These are phyloP conservation scores for Cokeromyces recurvatus DNA, from an alignment of 371 early-diverging fungal genomes.

Conservation along the genomic window DNA sequence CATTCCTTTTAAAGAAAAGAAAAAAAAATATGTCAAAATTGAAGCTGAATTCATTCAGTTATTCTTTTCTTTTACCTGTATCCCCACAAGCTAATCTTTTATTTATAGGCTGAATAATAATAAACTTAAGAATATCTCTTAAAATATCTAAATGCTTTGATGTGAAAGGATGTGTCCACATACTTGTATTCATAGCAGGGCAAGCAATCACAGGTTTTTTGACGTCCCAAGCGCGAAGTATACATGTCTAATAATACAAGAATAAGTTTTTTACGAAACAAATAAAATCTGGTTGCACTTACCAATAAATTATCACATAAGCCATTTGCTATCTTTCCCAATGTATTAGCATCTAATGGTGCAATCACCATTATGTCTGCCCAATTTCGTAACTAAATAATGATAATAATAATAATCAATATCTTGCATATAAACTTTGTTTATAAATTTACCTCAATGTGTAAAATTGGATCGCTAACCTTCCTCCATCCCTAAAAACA, in stretches of 20 bases:
- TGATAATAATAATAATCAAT: neutral
- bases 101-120: conserved; percentile 73
- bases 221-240: conserved; percentile 89
- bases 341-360: conserved; percentile 92
- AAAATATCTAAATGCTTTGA: conserved; percentile 60
- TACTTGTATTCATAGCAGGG: conserved; percentile 97
- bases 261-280: neutral
- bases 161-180: conserved; percentile 96
- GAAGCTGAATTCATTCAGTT: too few species aligned
- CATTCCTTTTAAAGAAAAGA: too few species aligned
- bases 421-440: neutral
- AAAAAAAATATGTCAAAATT: too few species aligned
- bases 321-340: conserved; percentile 90
- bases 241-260: conserved; percentile 69
- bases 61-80: too few species aligned
- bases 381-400: conserved; percentile 84
- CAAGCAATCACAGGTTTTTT: conserved; percentile 67
- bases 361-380: conserved; percentile 88
- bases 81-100: conserved; percentile 94
- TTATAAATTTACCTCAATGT: conserved; percentile 74
- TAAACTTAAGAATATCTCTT: conserved; percentile 47
- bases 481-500: conserved; percentile 67
- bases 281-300: conserved; percentile 9
- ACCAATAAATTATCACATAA: conserved; percentile 92
- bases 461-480: conserved; percentile 87